These are phyloP conservation scores for Alternaria arbusti DNA, from an alignment of 2,329 filamentous ascomycete genomes.

Conservation along the genomic window DNA sequence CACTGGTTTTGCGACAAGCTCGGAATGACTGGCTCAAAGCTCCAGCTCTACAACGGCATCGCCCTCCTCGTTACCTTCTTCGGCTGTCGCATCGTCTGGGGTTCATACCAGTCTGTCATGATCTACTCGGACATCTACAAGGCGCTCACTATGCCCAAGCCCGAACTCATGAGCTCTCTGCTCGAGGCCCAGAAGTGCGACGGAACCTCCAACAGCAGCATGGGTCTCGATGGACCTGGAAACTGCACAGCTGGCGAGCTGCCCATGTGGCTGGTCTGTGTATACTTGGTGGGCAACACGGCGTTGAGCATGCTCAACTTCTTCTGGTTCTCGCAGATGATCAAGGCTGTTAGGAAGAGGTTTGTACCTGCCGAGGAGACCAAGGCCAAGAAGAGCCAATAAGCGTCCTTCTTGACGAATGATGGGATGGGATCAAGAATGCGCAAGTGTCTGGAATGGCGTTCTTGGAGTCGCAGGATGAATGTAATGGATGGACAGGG, in stretches of 20 bases:
- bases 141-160: constrained; percentile 40
- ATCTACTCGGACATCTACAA: constrained; percentile 72
- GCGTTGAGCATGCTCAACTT: constrained; percentile 77
- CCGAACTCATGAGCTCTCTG: constrained; percentile 19
- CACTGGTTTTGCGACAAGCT: constrained; percentile 93
- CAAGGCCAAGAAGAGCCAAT: constrained; percentile 31
- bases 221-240: constrained; percentile 16
- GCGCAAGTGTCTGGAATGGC: neutral
- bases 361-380: constrained; percentile 59
- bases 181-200: constrained; percentile 53
- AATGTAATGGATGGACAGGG: neutral
- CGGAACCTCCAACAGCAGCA: constrained; percentile 49
- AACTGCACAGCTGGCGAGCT: constrained; percentile 49
- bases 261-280: constrained; percentile 71
- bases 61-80: constrained; percentile 76
- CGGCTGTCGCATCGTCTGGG: constrained; percentile 76
- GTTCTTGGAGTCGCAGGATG: neutral
- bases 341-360: constrained; percentile 77
- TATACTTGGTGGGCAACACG: constrained; percentile 75
- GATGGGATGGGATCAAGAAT: neutral
- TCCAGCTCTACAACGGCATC: constrained; percentile 80
- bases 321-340: constrained; percentile 87
- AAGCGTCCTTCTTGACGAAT: neutral
- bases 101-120: constrained; percentile 70
- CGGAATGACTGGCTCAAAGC: constrained; percentile 73